Conservation (phyloP, 2,329 filamentous ascomycete genomes). For the Plenodomus lindquistii region DNA sequence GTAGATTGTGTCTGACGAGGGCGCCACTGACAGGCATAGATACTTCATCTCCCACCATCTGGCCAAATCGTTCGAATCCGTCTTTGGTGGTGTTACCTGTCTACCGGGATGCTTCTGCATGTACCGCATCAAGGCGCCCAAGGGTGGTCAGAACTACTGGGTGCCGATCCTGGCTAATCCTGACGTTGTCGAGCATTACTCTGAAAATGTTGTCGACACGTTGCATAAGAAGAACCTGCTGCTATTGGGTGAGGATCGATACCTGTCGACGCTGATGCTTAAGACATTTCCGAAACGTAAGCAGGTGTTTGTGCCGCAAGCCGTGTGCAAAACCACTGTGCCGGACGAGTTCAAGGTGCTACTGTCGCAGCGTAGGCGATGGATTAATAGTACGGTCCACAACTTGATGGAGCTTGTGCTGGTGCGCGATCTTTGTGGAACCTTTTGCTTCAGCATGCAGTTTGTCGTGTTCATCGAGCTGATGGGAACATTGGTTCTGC, state of each 20-base stretch:
- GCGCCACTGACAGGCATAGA: constrained; percentile 40
- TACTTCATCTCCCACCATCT: constrained; percentile 99
- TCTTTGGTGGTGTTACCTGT: constrained; percentile 98
- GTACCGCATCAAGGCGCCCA: constrained; percentile 99
- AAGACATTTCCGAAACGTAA: constrained; percentile 99
- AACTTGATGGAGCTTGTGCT: constrained; percentile 97
- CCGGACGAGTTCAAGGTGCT: constrained; percentile 91
- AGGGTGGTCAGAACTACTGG: constrained; percentile 99
- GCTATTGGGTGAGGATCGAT: constrained; percentile 90
- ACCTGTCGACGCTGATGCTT: constrained; percentile 95
- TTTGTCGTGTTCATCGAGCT: constrained; percentile 97
- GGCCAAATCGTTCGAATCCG: constrained; percentile 95
- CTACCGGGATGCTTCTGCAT: constrained; percentile 99
- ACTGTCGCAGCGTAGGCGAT: constrained; percentile 90
- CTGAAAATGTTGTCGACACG: constrained; percentile 97
- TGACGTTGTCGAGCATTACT: constrained; percentile 98
- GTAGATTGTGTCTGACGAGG: constrained; percentile 16
- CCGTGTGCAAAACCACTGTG: constrained; percentile 97
- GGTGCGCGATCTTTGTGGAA: constrained; percentile 93
- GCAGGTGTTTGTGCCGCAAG: constrained; percentile 97
- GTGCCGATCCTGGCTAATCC: constrained; percentile 98
- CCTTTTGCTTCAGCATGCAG: constrained; percentile 99
- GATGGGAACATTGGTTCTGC: constrained; percentile 89
- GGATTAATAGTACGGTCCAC: constrained; percentile 99
- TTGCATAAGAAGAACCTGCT: constrained; percentile 97